Evolutionary conservation across 2,329 filamentous ascomycete genomes (phyloP).

Genomic region (Teratosphaeria gauchensis): DNA sequence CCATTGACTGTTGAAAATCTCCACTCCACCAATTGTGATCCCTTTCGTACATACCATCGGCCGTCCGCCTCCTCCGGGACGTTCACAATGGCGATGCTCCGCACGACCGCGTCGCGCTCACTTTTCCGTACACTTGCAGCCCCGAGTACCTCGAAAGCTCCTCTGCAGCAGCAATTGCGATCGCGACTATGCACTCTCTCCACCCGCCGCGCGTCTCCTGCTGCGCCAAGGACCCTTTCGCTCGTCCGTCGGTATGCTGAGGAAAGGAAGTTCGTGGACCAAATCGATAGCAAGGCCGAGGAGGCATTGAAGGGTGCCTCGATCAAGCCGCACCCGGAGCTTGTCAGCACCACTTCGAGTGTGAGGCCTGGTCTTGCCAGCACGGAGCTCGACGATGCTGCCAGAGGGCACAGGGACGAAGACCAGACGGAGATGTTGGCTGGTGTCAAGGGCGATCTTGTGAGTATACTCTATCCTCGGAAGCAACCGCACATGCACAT

Average conservation of each 20-base stretch:
- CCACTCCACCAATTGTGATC: constrained; percentile 1
- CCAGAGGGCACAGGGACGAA: constrained; percentile 13
- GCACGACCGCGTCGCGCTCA: constrained; percentile 34
- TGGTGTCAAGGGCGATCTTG: constrained; percentile 32
- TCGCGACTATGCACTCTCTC: constrained; percentile 34
- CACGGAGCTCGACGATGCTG: constrained; percentile 26
- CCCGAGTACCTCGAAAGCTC: constrained; percentile 23
- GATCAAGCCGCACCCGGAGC: constrained; percentile 51
- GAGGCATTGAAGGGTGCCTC: constrained; percentile 37
- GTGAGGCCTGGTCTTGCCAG: constrained; percentile 30
- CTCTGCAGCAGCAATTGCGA: constrained; percentile 28
- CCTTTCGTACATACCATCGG: neutral
- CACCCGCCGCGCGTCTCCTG: constrained; percentile 20
- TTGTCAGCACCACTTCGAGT: constrained; percentile 50
- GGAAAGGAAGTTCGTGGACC: constrained; percentile 6
- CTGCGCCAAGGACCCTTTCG: constrained; percentile 15
- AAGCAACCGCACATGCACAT: neutral
- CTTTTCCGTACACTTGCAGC: constrained; percentile 26
- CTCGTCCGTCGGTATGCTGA: constrained; percentile 3
- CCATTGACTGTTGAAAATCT: constrained; percentile 1
- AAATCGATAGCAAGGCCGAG: constrained; percentile 49
- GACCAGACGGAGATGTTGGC: constrained; percentile 37
- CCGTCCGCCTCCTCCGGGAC: neutral
- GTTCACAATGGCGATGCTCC: constrained; percentile 29
- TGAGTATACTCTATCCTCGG: constrained; percentile 2